Conservation (phyloP, 2,329 filamentous ascomycete species). For the Geosmithia morbida region DNA sequence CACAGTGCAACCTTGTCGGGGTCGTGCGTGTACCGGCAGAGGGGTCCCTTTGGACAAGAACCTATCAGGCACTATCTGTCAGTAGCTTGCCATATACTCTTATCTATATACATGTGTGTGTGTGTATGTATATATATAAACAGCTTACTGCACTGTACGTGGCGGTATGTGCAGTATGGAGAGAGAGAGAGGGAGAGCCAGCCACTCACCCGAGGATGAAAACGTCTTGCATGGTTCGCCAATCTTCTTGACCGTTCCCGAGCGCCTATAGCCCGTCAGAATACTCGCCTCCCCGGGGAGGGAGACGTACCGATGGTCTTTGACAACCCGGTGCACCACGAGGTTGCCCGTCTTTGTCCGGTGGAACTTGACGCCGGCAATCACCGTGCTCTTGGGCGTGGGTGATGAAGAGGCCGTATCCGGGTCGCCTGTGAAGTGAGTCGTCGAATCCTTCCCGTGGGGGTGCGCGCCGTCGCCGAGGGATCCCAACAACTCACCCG, state of each 20-base stretch:
- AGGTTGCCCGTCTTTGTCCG: conserved; percentile 82
- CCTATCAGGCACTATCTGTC: too few species aligned
- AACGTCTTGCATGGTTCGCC: conserved; percentile 61
- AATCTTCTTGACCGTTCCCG: conserved; percentile 49
- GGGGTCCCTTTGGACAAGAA: conserved; percentile 68
- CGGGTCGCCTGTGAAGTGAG: conserved; percentile 34
- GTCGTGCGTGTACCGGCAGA: conserved; percentile 74
- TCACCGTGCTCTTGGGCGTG: conserved; percentile 58
- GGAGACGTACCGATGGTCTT: conserved; percentile 56
- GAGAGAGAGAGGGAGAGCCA: too few species aligned
- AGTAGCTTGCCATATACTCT: too few species aligned
- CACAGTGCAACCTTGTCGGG: conserved; percentile 78
- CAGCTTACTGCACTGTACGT: too few species aligned
- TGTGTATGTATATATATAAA: too few species aligned
- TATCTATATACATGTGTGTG: too few species aligned
- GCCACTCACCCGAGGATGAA: conserved; percentile 52
- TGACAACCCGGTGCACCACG: conserved; percentile 61
- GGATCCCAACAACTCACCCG: conserved; percentile 34
- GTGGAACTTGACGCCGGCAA: conserved; percentile 71
- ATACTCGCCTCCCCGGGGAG: conserved; percentile 7
- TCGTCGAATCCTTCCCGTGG: background rate
- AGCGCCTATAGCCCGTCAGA: conserved; percentile 30
- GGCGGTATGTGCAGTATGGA: too few species aligned
- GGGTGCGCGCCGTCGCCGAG: background rate
- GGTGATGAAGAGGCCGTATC: conserved; percentile 36